Evolutionary conservation across 2,329 filamentous ascomycete genomes (phyloP).

Genomic region (Trichoderma koningii): DNA sequence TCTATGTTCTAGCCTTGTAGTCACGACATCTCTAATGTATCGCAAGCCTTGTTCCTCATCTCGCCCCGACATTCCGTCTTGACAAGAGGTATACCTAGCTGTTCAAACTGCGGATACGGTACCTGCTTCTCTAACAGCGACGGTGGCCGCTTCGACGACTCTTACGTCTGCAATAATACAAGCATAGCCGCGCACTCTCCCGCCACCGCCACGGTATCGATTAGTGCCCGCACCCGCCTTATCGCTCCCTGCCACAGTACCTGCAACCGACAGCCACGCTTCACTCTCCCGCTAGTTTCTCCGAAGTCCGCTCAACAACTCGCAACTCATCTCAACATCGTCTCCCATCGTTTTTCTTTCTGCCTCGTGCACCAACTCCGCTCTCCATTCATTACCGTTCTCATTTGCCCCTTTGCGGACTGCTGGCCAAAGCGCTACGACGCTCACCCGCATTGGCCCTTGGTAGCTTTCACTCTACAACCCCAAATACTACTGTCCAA

Average conservation of each 20-base stretch:
- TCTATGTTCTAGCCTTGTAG: no score
- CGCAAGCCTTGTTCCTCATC: no score
- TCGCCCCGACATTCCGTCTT: neutral
- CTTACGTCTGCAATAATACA: neutral
- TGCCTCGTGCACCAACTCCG: neutral
- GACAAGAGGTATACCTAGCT: no score
- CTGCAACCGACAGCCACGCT: neutral
- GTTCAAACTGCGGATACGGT: neutral
- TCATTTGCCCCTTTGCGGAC: neutral
- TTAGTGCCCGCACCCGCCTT: neutral
- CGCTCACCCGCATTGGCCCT: neutral
- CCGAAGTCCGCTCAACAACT: constrained; percentile 10
- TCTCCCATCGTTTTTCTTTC: constrained; percentile 4
- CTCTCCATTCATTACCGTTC: neutral
- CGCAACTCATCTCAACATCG: neutral
- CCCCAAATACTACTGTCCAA: neutral
- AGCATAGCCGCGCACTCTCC: neutral
- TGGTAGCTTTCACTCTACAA: neutral
- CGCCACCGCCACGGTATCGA: neutral
- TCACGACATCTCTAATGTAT: no score
- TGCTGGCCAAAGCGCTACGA: neutral
- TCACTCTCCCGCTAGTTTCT: neutral
- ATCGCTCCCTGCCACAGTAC: neutral
- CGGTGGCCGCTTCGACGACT: neutral
- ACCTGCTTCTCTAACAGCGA: neutral